These are phyloP conservation scores for Ophiostoma australiae DNA, from an alignment of 2,329 filamentous ascomycete genomes.

Conservation along the genomic window DNA sequence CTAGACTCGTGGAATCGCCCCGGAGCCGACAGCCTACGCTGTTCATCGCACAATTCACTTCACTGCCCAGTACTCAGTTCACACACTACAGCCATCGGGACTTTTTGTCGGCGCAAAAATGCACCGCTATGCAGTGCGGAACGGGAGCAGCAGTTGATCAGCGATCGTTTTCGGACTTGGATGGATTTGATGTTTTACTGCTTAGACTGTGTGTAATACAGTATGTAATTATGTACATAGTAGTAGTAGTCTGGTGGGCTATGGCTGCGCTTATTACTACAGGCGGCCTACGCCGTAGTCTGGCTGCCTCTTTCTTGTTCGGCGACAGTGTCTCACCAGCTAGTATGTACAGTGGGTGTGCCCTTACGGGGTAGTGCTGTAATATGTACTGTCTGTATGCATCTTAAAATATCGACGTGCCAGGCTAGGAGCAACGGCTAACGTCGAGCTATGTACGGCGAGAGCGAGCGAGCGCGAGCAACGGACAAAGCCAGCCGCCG, in stretches of 20 bases:
- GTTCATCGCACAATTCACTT: not conserved
- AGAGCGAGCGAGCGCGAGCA: not conserved
- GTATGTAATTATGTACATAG: too few species aligned
- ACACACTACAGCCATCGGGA: not conserved
- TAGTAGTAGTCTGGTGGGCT: not conserved
- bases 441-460: conserved; percentile 9
- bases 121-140: not conserved
- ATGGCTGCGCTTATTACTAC: not conserved
- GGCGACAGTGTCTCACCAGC: conserved; percentile 5
- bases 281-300: conserved; percentile 1
- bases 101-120: not conserved
- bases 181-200: not conserved
- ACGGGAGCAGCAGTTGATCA: not conserved
- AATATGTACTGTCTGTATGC: too few species aligned
- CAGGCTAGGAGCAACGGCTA: not conserved
- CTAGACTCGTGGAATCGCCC: not conserved
- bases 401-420: not conserved
- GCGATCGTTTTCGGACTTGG: not conserved
- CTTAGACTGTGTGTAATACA: too few species aligned
- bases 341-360: not conserved
- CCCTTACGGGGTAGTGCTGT: too few species aligned
- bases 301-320: conserved; percentile 4
- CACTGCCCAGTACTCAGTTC: too few species aligned
- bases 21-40: not conserved
- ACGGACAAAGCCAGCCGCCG: conserved; percentile 2